Evolutionary conservation across 2,329 filamentous ascomycete genomes (phyloP).

Genomic region (Aspergillus pseudoglaucus): DNA sequence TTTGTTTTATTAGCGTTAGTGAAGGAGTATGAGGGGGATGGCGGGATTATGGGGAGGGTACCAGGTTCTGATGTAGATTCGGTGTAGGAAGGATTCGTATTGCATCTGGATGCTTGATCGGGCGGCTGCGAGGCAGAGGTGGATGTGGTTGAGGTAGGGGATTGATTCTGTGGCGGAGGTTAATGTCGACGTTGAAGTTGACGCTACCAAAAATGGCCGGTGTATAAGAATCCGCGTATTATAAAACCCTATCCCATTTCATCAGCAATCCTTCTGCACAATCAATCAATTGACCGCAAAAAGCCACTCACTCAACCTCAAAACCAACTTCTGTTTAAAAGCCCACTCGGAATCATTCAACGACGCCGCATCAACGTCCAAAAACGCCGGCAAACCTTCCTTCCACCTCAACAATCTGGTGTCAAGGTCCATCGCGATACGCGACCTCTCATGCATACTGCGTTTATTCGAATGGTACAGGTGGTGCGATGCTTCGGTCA

Average conservation of each 20-base stretch:
- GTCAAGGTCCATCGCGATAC: slow-evolving; percentile 16
- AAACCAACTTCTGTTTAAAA: slow-evolving; percentile 25
- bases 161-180: slow-evolving; percentile 8
- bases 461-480: slow-evolving; percentile 18
- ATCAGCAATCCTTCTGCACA: background rate
- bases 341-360: slow-evolving; percentile 25
- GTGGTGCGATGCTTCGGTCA: slow-evolving; percentile 21
- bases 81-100: slow-evolving; percentile 23
- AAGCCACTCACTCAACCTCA: slow-evolving; percentile 16
- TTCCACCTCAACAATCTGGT: slow-evolving; percentile 16
- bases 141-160: slow-evolving; percentile 14
- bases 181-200: background rate
- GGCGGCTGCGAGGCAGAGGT: slow-evolving; percentile 22
- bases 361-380: slow-evolving; percentile 15
- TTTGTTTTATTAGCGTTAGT: slow-evolving; percentile 1
- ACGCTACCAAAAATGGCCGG: slow-evolving; percentile 18
- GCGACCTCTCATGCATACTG: slow-evolving; percentile 15
- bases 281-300: background rate
- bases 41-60: background rate
- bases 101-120: slow-evolving; percentile 21
- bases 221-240: slow-evolving; percentile 25
- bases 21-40: background rate
- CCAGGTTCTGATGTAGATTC: slow-evolving; percentile 27
- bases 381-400: slow-evolving; percentile 10
- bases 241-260: slow-evolving; percentile 15